Conservation (phyloP, 805 yeast genomes). For the Cyberlindnera saturnus region DNA sequence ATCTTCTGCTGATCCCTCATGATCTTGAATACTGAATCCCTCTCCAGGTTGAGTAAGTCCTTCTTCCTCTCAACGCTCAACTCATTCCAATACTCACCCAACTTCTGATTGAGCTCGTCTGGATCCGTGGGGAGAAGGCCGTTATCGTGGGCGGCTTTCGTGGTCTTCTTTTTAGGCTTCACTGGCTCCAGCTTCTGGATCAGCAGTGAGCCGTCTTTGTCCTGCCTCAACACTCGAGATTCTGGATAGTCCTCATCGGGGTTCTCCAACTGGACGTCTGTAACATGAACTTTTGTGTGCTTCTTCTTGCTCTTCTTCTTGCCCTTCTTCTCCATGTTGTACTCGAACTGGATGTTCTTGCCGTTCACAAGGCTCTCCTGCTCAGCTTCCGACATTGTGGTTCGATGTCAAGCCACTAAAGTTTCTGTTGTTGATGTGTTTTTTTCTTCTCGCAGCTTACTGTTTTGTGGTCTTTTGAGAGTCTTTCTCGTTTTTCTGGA, state of each 20-base stretch:
- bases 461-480: too few relatives aligned
- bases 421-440: not conserved
- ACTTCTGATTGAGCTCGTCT: slow-evolving; percentile 15
- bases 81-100: slow-evolving; percentile 53
- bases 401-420: not conserved
- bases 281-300: slow-evolving; percentile 21
- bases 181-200: slow-evolving; percentile 43
- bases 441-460: not conserved
- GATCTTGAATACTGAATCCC: slow-evolving; percentile 58
- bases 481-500: too few relatives aligned
- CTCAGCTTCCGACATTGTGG: not conserved
- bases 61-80: slow-evolving; percentile 55
- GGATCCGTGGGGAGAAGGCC: slow-evolving; percentile 14
- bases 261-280: slow-evolving; percentile 35
- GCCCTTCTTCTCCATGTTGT: slow-evolving; percentile 5
- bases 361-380: slow-evolving; percentile 22
- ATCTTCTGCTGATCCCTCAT: slow-evolving; percentile 54
- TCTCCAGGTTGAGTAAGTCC: slow-evolving; percentile 58
- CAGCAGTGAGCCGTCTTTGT: slow-evolving; percentile 70
- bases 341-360: slow-evolving; percentile 28
- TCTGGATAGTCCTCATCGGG: slow-evolving; percentile 63
- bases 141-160: slow-evolving; percentile 26
- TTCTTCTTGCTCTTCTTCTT: slow-evolving; percentile 24
- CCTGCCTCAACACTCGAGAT: slow-evolving; percentile 64
- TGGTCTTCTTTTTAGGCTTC: slow-evolving; percentile 19